phyloP scores from a whole-genome alignment of 2,329 filamentous ascomycete genomes.

The Botrytis aclada region DNA sequence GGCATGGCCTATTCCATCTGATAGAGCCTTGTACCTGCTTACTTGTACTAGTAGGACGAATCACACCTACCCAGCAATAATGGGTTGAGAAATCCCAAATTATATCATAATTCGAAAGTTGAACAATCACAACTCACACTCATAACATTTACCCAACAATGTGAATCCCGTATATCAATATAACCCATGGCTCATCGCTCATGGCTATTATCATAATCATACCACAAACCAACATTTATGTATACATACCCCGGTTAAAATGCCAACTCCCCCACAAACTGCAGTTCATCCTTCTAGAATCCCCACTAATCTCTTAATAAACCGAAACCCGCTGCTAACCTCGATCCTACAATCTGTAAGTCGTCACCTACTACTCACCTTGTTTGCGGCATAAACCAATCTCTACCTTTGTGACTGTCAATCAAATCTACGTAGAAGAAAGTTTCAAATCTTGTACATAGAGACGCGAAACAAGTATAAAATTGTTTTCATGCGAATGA shows the following conservation, averaged over 20 bases:
- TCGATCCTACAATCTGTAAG: background rate
- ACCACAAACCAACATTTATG: background rate
- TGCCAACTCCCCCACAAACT: conserved; percentile 15
- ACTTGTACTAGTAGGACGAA: too few species aligned
- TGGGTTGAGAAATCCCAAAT: background rate
- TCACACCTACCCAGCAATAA: background rate
- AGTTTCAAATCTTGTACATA: background rate
- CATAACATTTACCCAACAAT: background rate
- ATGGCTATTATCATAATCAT: background rate
- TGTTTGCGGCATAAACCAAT: background rate
- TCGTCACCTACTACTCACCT: background rate
- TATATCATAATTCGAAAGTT: background rate
- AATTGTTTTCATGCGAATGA: background rate
- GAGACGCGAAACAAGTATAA: background rate
- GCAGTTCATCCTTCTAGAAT: conserved; percentile 19
- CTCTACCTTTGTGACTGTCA: background rate
- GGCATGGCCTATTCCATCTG: background rate
- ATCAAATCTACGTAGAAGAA: background rate
- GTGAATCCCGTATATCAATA: background rate
- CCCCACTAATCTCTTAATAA: conserved; percentile 14
- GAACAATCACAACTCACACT: background rate
- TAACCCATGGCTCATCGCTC: background rate
- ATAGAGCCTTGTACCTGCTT: conserved; percentile 6
- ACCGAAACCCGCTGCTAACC: conserved; percentile 14
- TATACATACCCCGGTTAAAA: conserved; percentile 6